Evolutionary conservation across 129 eudicot genomes (phyloP).

Genomic region (Sambucus nigra): DNA sequence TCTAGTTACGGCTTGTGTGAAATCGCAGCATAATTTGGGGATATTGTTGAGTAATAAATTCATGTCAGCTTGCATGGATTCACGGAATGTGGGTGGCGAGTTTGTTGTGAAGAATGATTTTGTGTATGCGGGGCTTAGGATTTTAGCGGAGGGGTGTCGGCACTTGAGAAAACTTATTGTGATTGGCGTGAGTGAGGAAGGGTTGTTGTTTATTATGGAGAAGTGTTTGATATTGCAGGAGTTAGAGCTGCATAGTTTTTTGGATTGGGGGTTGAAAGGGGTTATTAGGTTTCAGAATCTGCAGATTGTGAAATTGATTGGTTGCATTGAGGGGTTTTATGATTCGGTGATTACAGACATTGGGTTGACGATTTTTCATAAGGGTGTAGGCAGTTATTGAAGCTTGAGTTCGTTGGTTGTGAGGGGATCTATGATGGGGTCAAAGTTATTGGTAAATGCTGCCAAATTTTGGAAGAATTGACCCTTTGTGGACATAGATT

Average conservation of each 20-base stretch:
- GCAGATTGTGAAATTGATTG: too few relatives aligned
- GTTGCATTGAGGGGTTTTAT: constrained; percentile 71
- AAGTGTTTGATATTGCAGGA: constrained; percentile 78
- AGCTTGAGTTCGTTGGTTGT: too few relatives aligned
- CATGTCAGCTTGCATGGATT: too few relatives aligned
- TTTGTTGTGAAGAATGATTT: constrained; percentile 29
- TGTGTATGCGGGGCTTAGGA: constrained; percentile 56
- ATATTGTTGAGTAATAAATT: too few relatives aligned
- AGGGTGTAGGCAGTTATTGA: too few relatives aligned
- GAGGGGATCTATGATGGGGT: too few relatives aligned
- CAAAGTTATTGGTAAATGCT: too few relatives aligned
- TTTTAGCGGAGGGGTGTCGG: constrained; percentile 62
- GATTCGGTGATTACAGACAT: constrained; percentile 73
- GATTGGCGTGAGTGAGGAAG: constrained; percentile 46
- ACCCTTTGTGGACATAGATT: constrained; percentile 59
- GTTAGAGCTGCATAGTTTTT: constrained; percentile 42
- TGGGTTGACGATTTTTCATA: too few relatives aligned
- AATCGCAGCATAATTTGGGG: constrained; percentile 44
- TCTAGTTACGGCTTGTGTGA: constrained; percentile 50
- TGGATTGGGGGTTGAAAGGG: constrained; percentile 47
- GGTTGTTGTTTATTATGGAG: constrained; percentile 43
- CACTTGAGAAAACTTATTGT: constrained; percentile 51
- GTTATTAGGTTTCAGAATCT: too few relatives aligned
- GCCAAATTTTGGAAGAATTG: too few relatives aligned
- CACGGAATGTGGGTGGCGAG: constrained; percentile 24